Conservation (phyloP, 2,329 filamentous ascomycete genomes). For the Sclerotinia trifoliorum region DNA sequence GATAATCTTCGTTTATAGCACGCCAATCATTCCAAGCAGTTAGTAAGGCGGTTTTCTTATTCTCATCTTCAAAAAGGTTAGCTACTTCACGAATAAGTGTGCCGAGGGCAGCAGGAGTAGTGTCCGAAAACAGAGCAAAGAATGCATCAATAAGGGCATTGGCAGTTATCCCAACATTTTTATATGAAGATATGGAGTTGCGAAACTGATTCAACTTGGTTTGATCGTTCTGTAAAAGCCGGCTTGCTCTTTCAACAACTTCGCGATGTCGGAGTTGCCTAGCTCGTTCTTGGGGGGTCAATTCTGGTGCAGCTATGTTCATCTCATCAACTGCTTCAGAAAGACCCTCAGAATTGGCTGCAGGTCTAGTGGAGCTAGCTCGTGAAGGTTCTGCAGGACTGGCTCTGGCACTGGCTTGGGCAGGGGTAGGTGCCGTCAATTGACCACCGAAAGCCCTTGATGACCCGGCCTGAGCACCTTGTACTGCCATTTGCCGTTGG, state of each 20-base stretch:
- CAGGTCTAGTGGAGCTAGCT: conserved; percentile 27
- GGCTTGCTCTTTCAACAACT: conserved; percentile 81
- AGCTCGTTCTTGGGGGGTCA: conserved; percentile 76
- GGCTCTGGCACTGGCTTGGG: conserved; percentile 42
- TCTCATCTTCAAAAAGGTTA: conserved; percentile 83
- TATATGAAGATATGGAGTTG: conserved; percentile 74
- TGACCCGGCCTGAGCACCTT: conserved; percentile 78
- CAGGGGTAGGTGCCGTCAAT: conserved; percentile 52
- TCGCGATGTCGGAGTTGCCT: conserved; percentile 76
- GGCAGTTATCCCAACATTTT: conserved; percentile 65
- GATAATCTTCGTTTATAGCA: conserved; percentile 94
- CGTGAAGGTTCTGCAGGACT: conserved; percentile 16
- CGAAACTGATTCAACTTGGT: conserved; percentile 78
- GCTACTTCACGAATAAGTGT: conserved; percentile 89
- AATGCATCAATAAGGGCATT: conserved; percentile 81
- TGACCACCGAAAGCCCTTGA: conserved; percentile 82
- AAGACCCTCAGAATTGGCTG: conserved; percentile 12
- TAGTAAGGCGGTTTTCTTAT: conserved; percentile 70
- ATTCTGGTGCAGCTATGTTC: conserved; percentile 48
- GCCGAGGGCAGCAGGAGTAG: conserved; percentile 75
- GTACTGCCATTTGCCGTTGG: conserved; percentile 88
- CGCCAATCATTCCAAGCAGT: conserved; percentile 95
- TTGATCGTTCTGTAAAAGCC: conserved; percentile 74
- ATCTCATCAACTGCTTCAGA: conserved; percentile 35
- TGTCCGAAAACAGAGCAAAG: conserved; percentile 79